Evolutionary conservation across 345 rosid species (phyloP).

Genomic region (Durio zibethinus): DNA sequence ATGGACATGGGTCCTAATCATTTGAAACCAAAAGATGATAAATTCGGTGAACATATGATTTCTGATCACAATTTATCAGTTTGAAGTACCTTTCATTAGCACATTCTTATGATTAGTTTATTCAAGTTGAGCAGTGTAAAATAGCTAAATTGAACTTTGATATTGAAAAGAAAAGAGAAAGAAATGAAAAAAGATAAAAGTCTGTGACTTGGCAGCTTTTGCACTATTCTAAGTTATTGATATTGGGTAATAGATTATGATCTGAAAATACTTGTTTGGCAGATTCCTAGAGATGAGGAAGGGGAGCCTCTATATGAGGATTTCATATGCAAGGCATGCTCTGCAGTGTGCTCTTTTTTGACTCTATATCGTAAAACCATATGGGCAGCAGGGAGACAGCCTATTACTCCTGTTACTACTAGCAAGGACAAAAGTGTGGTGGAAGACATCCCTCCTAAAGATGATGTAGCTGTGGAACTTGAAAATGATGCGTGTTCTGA

Average conservation of each 20-base stretch:
- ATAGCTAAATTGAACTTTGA: neutral
- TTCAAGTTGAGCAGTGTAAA: neutral
- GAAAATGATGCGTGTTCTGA: conserved; percentile 32
- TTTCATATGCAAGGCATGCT: conserved; percentile 78
- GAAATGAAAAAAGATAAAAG: neutral
- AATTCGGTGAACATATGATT: neutral
- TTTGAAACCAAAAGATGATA: neutral
- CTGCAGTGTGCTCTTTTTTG: conserved; percentile 65
- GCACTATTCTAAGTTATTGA: neutral
- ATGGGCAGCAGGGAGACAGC: conserved; percentile 42
- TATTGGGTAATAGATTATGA: neutral
- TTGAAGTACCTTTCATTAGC: neutral
- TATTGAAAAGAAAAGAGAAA: neutral
- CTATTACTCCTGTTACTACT: conserved; percentile 24
- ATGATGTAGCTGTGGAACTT: conserved; percentile 35
- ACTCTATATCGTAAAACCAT: conserved; percentile 56
- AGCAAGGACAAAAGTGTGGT: conserved; percentile 50
- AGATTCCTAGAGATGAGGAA: conserved; percentile 89
- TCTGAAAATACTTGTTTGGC: conserved; percentile 5
- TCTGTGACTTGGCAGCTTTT: neutral
- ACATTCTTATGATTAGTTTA: neutral
- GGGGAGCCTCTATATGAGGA: conserved; percentile 88
- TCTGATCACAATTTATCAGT: neutral
- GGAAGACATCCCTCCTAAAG: conserved; percentile 34
- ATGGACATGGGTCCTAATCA: neutral